Evolutionary conservation across 352 stramenopile genomes (phyloP), one percentile per base, ranked within the genome.

Genomic region (Phytophthora multivora): DNA sequence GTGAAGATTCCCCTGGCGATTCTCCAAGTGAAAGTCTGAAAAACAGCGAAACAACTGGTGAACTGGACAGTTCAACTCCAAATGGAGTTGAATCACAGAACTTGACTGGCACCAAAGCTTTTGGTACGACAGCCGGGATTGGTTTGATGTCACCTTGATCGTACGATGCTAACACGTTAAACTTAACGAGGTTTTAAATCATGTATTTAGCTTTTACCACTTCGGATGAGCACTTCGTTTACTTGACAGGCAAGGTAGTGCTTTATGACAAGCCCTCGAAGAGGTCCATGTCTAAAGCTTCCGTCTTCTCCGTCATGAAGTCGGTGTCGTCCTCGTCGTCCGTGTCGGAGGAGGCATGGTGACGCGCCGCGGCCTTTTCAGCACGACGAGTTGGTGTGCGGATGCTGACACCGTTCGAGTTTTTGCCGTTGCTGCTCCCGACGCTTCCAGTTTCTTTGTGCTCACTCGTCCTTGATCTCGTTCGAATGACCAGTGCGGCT

Each of bases 401-500:
- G 52, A 91, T 91, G 16, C 50, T 87, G 28, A 91, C 79, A 43
- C 79, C 79, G 26, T 75, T 80, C 26, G 59, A 78, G 45, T 67
- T 75, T 19, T 76, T 75, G n/a, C 67, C 71, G 23, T 59, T 83
- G 60, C 79, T 86, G 41, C 80, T 91, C 2, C 73, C 75, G 5
- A 66, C 77, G 48, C 79, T 88, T 5, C 67, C 73, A 18, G 59
- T 38, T 19, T 69, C 71, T 21, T 77, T 79, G 38, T 88, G 78
- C 33, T 85, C 81, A 33, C 73, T 75, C 19, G 81, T 79, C n/a
- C 73, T 85, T 3, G 79, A 86, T 58, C 90, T 83, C 18, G 82
- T 93, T 41, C 80, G 86, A 51, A 92, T 95, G 25, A 94, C 83
- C 12, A 94, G 63, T 9, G 82, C 85, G 1, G 85, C 75, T 55